A percentile compares a stretch with the other conserved stretches of the same genome.
These are phyloP conservation scores for Gymnopus androsaceus DNA, from an alignment of 1,284 basidiomycete species.

Conservation along the genomic window DNA sequence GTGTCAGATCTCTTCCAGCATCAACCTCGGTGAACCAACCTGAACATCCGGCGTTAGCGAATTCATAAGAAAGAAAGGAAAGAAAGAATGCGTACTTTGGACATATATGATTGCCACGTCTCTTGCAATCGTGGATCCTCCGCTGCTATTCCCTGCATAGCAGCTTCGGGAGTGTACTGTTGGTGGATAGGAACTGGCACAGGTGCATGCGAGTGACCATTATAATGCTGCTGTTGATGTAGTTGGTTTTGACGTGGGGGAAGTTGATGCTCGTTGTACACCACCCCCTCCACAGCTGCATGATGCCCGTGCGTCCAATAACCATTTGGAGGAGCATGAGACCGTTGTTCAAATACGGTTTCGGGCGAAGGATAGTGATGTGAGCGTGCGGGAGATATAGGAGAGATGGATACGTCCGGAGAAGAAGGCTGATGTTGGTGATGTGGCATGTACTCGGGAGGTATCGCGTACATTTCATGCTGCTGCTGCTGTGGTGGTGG, in stretches of 20 bases:
- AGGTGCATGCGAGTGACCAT: not conserved
- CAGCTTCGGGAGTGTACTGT: slow-evolving; percentile 42
- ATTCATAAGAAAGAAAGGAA: not conserved
- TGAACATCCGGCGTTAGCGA: not conserved
- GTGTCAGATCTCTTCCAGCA: not conserved
- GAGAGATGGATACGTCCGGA: slow-evolving; percentile 16
- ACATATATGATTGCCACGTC: slow-evolving; percentile 60
- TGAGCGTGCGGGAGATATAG: slow-evolving; percentile 17
- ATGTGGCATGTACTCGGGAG: slow-evolving; percentile 20
- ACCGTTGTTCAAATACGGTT: slow-evolving; percentile 14
- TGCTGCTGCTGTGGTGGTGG: slow-evolving; percentile 6
- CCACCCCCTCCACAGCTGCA: not conserved
- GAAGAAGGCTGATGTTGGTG: slow-evolving; percentile 1
- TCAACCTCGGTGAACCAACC: slow-evolving; percentile 1
- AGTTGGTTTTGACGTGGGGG: not conserved
- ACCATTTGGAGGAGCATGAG: not conserved
- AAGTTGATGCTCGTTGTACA: not conserved
- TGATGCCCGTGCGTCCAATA: slow-evolving; percentile 9
- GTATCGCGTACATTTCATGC: slow-evolving; percentile 26
- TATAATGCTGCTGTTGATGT: not conserved
- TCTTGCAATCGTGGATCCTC: slow-evolving; percentile 55
- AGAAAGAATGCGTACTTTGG: slow-evolving; percentile 37
- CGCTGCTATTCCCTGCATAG: slow-evolving; percentile 45
- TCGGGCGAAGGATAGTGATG: slow-evolving; percentile 12
- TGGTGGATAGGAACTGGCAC: not conserved